Base-by-base conservation (phyloP, 352 stramenopile species). In the Globisporangium paroecandrum region DNA sequence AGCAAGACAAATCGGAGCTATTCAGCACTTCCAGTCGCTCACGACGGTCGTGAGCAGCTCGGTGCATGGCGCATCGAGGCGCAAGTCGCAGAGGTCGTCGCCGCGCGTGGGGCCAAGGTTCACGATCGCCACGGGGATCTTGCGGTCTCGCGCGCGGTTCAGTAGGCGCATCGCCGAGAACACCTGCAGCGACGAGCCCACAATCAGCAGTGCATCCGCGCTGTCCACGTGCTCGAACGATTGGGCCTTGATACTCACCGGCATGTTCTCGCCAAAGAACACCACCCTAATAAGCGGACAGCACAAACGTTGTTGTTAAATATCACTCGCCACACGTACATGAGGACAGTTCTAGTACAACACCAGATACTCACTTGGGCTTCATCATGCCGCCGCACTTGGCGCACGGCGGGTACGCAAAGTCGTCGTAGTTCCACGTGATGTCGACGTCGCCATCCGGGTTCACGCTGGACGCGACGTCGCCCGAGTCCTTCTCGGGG, bases 211-310 rank as follows among this genome's bases (percentile, higher is more conserved):
- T 32, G 88, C 90, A 68, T 97, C 89, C 0, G 93, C 83, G 34
- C 89, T 74, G 58, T 91, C 77, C n/a, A 99, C 75, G 20, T 69
- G 71, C 51, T 87, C 82, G 36, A 91, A 67, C 38, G 85, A 88
- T 57, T 82, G 72, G 6, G 86, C 75, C 12, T 97, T 91, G 9
- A 91, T 85, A 36, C 79, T 60, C 18, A 73, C 75, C 1, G 95
- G 94, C 71, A 99, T 96, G 64, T 90, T 96, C 69, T 98, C 97
- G 5, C 97, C 97, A 76, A 99, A 99, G 73, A 99, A 99, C 6
- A 99, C 95, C 46, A 99, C 96, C 60, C 82, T 89, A 43, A 12
- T 27, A 62, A 20, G 7, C 20, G 7, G 13, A 27, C 6, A 53
- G 20, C 4, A 59, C 55, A 51, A 51, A 9, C 34, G 10, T 41